Conservation (phyloP, 1,284 basidiomycete genomes). For the Chalciporus sp. region DNA sequence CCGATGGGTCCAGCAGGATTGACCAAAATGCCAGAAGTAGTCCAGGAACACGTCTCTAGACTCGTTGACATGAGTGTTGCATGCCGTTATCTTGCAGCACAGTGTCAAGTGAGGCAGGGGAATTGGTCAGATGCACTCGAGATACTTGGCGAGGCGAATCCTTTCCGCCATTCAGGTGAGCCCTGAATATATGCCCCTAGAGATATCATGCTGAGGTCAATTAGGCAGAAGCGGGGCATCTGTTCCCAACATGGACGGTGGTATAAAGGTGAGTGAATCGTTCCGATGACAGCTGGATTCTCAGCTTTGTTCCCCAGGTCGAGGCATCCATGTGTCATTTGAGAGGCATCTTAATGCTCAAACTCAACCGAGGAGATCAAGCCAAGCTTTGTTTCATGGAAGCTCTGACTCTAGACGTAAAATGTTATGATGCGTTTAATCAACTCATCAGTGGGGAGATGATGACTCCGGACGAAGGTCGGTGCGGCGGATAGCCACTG, state of each 20-base stretch:
- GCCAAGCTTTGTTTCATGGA: conserved; percentile 96
- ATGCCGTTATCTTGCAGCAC: conserved; percentile 92
- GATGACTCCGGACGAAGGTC: conserved; percentile 92
- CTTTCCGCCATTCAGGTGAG: conserved; percentile 73
- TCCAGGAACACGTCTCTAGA: conserved; percentile 66
- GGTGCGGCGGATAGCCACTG: conserved; percentile 16
- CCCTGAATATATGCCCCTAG: neutral
- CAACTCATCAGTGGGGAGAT: conserved; percentile 91
- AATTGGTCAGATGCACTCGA: conserved; percentile 94
- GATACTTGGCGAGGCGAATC: conserved; percentile 90
- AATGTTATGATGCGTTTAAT: conserved; percentile 96
- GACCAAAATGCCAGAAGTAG: conserved; percentile 62
- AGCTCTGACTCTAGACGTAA: conserved; percentile 91
- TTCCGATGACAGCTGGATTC: neutral
- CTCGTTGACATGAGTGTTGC: conserved; percentile 91
- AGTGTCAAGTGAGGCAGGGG: conserved; percentile 90
- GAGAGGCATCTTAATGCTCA: conserved; percentile 91
- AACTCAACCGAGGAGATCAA: conserved; percentile 85
- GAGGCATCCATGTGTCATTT: conserved; percentile 96
- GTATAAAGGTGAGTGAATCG: conserved; percentile 70
- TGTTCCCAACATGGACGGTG: conserved; percentile 79
- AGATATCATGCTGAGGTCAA: conserved; percentile 1
- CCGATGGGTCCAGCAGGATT: conserved; percentile 71
- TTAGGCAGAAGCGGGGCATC: conserved; percentile 63
- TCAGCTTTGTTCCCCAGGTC: conserved; percentile 54